Evolutionary conservation across 352 stramenopile genomes (phyloP).

Genomic region (Aphanomyces astaci): DNA sequence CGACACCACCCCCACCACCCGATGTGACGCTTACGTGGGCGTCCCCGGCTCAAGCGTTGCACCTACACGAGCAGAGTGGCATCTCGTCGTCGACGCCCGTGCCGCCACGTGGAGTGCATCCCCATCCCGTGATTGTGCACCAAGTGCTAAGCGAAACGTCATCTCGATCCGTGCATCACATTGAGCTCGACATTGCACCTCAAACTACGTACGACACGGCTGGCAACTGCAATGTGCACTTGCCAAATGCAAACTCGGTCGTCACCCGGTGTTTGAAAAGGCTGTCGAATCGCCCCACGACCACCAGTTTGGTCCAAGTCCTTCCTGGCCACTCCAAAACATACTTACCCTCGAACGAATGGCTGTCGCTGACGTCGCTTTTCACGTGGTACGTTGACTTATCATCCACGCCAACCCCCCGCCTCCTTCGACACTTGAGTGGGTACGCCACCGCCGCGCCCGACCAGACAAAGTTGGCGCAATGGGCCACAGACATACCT

Average conservation of each 20-base stretch:
- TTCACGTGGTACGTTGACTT: conserved; percentile 76
- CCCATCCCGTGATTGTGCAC: not conserved
- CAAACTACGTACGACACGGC: conserved; percentile 31
- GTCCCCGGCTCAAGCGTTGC: not conserved
- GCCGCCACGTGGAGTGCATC: not conserved
- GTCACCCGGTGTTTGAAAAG: conserved; percentile 33
- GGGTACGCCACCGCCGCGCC: conserved; percentile 46
- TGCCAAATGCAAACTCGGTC: conserved; percentile 43
- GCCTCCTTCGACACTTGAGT: conserved; percentile 51
- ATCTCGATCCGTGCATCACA: conserved; percentile 3
- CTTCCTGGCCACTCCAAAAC: not conserved
- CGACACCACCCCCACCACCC: not conserved
- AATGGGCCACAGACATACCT: conserved; percentile 15
- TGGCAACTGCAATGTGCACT: conserved; percentile 73
- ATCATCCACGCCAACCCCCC: conserved; percentile 44
- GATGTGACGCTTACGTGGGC: not conserved
- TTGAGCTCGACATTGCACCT: not conserved
- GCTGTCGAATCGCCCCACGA: not conserved
- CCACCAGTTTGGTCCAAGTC: not conserved
- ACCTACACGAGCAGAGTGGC: not conserved
- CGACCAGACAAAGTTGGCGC: conserved; percentile 31
- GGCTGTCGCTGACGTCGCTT: conserved; percentile 1
- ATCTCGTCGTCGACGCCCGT: not conserved
- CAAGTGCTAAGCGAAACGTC: not conserved
- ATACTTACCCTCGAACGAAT: not conserved